Evolutionary conservation across 768 basidiomycete genomes (phyloP), one percentile per base, ranked within the genome.

Genomic region (Boletales sp.): DNA sequence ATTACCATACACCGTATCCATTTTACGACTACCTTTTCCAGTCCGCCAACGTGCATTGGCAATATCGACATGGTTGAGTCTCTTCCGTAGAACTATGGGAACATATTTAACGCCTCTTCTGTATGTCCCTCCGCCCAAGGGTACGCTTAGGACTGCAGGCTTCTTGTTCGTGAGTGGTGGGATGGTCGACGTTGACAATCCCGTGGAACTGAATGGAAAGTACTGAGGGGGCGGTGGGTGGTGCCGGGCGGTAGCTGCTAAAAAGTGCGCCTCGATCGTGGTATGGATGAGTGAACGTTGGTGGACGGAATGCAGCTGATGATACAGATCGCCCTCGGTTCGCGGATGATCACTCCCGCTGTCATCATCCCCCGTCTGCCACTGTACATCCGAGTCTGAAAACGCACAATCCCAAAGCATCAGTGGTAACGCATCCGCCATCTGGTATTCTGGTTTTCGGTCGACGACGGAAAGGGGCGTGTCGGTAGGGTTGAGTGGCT

Each of bases 341-440:
- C 65, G 63, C 39, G 59, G 40, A 8, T 59, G 62, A 39, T 50
- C 53, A 24, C 56, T 57, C 36, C 56, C 60, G 21, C 55, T 51
- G 13, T 30, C 14, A 27, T 76, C 71, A 5, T 69, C 71, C 18
- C 80, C 79, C 4, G 78, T 81, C 45, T 82, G 79, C 94, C 95
- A 97, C 47, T 74, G 71, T 8, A 94, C 75, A 35, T 83, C 81
- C 15, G 70, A 72, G 24, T 78, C 78, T 30, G 75, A 69, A 66
- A 91, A 97, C 1, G 75, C 82, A 61, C 93, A 94, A 21, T 90
- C 85, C 88, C 93, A 95, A 13, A 98, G 81, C 69, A 97, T 79
- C 35, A 99, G 80, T 2, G 95, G 94, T 0, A 97, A 75, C 1
- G 82, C 86, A 56, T 94, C 88, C 8, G 94, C 93, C 90, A 98